Percentiles rank a stretch among this genome's conserved stretches.
phyloP scores from a whole-genome alignment of 371 early-diverging fungal genomes.

The Coelomomyces lativittatus region DNA sequence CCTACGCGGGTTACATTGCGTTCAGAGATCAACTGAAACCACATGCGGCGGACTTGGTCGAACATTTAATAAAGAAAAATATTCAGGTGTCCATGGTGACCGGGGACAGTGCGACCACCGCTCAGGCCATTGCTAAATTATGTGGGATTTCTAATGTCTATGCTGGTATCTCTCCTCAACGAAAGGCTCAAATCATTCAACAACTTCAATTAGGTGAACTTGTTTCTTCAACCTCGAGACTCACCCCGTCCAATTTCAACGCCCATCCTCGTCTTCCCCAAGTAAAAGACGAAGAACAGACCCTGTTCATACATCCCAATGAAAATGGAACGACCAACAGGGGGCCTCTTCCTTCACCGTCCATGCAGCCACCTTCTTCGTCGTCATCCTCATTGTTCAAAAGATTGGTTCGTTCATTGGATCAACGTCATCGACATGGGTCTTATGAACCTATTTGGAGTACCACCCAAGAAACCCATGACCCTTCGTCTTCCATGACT shows the following conservation, averaged over 20 bases:
- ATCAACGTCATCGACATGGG: no score
- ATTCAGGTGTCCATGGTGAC: conserved; percentile 73
- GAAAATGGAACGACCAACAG: no score
- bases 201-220: conserved; percentile 22
- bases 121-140: conserved; percentile 46
- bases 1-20: conserved; percentile 55
- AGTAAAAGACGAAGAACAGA: no score
- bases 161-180: conserved; percentile 77
- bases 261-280: no score
- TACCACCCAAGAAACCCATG: no score
- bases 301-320: no score
- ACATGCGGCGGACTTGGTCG: conserved; percentile 49
- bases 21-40: conserved; percentile 71
- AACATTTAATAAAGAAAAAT: conserved; percentile 51
- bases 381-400: no score
- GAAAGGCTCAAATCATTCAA: conserved; percentile 60
- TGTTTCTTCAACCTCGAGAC: neutral
- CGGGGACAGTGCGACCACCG: conserved; percentile 72
- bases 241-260: neutral
- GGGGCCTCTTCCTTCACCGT: no score
- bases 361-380: no score
- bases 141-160: conserved; percentile 56
- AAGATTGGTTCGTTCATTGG: no score
- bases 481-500: no score
- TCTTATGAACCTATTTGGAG: no score